A percentile compares a stretch with the other conserved stretches of the same genome.
These are phyloP conservation scores for Fagopyrum tataricum DNA, from an alignment of 148 eudicot species.

Conservation along the genomic window DNA sequence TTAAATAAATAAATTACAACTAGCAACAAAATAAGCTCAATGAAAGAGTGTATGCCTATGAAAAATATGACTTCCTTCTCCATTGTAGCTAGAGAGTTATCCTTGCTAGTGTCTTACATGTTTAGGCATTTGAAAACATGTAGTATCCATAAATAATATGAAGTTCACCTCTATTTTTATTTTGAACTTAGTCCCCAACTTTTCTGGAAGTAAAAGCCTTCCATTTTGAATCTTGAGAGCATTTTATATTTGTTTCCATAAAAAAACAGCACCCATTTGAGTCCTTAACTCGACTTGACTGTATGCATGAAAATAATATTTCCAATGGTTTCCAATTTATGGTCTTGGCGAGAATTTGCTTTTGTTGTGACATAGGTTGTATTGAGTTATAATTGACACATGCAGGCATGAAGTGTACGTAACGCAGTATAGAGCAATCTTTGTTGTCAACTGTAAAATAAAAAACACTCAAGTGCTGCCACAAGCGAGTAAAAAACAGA, in stretches of 20 bases:
- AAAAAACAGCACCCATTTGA: background rate
- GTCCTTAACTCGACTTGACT: background rate
- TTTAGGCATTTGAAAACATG: background rate
- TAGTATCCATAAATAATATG: background rate
- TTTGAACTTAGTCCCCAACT: background rate
- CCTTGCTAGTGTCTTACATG: background rate
- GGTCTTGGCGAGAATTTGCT: background rate
- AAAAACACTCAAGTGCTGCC: slow-evolving; percentile 31
- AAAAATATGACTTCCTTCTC: background rate
- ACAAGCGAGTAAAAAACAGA: slow-evolving; percentile 37
- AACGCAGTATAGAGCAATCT: slow-evolving; percentile 76
- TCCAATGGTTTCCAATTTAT: background rate
- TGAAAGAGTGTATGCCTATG: background rate
- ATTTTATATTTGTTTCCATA: background rate
- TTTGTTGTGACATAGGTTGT: background rate
- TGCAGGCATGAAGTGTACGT: slow-evolving; percentile 69
- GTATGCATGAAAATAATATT: too few species aligned
- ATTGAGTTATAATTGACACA: background rate
- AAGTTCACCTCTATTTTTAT: background rate
- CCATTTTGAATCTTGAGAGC: background rate
- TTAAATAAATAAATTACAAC: background rate
- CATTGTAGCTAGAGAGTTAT: background rate
- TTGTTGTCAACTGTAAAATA: slow-evolving; percentile 65
- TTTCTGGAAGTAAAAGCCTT: background rate
- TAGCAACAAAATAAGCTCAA: background rate